Conservation (phyloP, 1,284 basidiomycete species). For the Ustilago nuda region DNA sequence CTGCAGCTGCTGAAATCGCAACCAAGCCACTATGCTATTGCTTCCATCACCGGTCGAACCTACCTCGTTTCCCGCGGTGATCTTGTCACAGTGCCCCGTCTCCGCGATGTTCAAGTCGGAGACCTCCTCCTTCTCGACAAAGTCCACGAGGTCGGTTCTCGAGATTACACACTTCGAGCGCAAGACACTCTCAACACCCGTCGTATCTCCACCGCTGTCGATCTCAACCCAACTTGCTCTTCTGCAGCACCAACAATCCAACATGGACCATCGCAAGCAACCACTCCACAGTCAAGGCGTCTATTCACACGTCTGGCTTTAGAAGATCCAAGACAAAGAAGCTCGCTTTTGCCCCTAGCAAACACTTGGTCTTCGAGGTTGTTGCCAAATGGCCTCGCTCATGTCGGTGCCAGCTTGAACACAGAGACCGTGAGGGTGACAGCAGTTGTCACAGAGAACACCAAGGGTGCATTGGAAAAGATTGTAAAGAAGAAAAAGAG, state of each 20-base stretch:
- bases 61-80: conserved; percentile 90
- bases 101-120: conserved; percentile 78
- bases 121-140: conserved; percentile 85
- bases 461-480: conserved; percentile 88
- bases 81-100: conserved; percentile 88
- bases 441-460: conserved; percentile 94
- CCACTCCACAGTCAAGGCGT: conserved; percentile 26
- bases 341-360: conserved; percentile 35
- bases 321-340: conserved; percentile 7
- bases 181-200: conserved; percentile 56
- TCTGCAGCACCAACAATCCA: not conserved
- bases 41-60: conserved; percentile 85
- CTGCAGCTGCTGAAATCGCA: conserved; percentile 73
- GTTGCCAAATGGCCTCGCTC: conserved; percentile 59
- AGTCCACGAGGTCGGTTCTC: conserved; percentile 92
- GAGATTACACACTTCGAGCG: conserved; percentile 89
- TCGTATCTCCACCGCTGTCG: conserved; percentile 38
- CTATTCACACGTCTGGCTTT: conserved; percentile 32
- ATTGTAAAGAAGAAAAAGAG: conserved; percentile 96
- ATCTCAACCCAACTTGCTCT: conserved; percentile 16
- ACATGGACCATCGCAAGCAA: conserved; percentile 22
- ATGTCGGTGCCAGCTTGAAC: conserved; percentile 58
- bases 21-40: conserved; percentile 86
- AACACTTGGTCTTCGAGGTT: conserved; percentile 60
- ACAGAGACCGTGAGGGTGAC: conserved; percentile 75